Base-by-base conservation (phyloP, 176 grass and related monocot species). In the Rhynchospora pubera region DNA sequence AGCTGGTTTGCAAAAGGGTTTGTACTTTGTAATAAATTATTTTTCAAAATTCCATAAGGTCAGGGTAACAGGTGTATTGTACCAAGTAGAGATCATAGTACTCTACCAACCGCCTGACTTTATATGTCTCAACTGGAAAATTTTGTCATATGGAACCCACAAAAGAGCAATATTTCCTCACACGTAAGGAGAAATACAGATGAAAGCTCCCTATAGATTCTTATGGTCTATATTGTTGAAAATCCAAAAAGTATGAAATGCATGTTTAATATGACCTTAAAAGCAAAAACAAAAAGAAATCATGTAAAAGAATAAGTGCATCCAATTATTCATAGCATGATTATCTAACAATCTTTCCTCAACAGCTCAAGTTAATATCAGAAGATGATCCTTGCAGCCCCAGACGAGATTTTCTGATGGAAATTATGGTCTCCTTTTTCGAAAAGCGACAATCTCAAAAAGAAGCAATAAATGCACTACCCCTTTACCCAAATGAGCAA, bases 401-500 rank as follows among this genome's bases (percentile, higher is more conserved):
- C 82, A 91, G 91, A 77, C 89, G 87, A 45, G 96, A 95, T 90
- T 99, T 99, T 50, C 96, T 99, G 64, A 88, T 93, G 48, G 96
- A 99, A 84, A 91, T 95, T 53, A 51, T 99, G 57, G 86, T 99
- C 85, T 93, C 96, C 43, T 99, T 85, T 88, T 99, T 99, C 59
- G 90, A 93, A 80, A 99, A 99, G 66, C 85, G 92, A 4, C 96
- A 95, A 85, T 99, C 92, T 55, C 96, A 99, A 87, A 98, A 93
- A 81, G 96, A 99, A 65, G 96, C 96, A 56, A 93, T 99, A 85
- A 99, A 99, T 77, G 90, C 96, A 61, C 88, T 99, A 83, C 92
- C 96, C 79, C 85, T 99, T 74, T 99, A 99, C 84, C 96, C 92
- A 55, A 99, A 99, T 44, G 96, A 99, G 82, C 96, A 95, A 82